A percentile compares a stretch with the other conserved stretches of the same genome.
Evolutionary conservation across 148 eudicot species (phyloP).

Genomic region (Fagopyrum esculentum): DNA sequence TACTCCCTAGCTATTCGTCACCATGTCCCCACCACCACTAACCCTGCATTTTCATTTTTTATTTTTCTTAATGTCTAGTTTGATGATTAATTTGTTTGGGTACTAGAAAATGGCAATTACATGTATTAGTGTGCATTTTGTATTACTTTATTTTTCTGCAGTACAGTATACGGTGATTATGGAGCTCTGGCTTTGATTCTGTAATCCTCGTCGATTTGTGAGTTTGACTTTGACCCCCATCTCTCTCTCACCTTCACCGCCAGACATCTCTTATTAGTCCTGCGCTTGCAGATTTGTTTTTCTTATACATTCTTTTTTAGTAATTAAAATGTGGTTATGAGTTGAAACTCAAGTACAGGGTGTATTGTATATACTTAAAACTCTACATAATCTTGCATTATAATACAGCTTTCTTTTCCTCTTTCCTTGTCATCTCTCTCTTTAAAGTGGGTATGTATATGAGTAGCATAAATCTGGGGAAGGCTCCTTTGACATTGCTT

Average conservation of each 20-base stretch:
- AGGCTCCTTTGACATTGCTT: conserved; percentile 6
- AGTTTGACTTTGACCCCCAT: neutral
- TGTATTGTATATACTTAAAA: too few species aligned
- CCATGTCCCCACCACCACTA: neutral
- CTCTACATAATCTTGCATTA: neutral
- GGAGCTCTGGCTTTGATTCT: neutral
- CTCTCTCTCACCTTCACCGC: too few species aligned
- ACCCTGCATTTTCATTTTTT: too few species aligned
- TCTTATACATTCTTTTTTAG: too few species aligned
- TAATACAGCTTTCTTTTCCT: too few species aligned
- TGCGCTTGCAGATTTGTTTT: neutral
- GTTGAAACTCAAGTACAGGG: too few species aligned
- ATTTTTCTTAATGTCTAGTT: neutral
- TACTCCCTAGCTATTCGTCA: too few species aligned
- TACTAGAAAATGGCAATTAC: neutral
- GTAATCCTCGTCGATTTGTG: neutral
- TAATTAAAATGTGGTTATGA: too few species aligned
- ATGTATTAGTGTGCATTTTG: neutral
- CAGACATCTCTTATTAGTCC: neutral
- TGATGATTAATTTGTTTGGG: neutral
- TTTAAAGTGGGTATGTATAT: neutral
- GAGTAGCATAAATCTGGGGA: neutral
- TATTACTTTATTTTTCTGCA: neutral
- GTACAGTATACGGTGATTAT: neutral
- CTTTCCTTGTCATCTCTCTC: neutral